Percentiles rank a stretch among this genome's conserved stretches.
These are phyloP conservation scores for Fusarium sp. DNA, from an alignment of 2,329 filamentous ascomycete species.

Conservation along the genomic window DNA sequence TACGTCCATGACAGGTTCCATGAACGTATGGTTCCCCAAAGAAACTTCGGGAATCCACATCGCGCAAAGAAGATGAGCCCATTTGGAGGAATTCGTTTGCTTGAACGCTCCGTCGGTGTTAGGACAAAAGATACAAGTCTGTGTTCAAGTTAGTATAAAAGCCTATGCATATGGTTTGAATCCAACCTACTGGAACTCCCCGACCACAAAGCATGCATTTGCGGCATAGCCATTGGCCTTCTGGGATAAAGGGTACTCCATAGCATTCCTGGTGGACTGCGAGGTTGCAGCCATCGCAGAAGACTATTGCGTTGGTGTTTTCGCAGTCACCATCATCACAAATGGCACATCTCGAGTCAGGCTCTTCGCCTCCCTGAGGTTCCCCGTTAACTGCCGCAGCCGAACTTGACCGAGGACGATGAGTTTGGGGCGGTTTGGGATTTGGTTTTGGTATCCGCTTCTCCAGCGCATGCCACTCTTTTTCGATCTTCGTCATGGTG, in stretches of 20 bases:
- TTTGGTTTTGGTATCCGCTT: constrained; percentile 98
- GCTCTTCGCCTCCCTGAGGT: constrained; percentile 84
- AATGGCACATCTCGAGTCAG: constrained; percentile 96
- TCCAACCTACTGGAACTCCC: constrained; percentile 78
- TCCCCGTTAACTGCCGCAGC: constrained; percentile 97
- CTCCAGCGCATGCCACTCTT: constrained; percentile 96
- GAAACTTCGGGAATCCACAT: constrained; percentile 99
- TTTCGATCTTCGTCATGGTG: constrained; percentile 98
- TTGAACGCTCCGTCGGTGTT: constrained; percentile 99
- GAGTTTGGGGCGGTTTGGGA: constrained; percentile 94
- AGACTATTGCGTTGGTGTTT: constrained; percentile 98
- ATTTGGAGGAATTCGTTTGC: constrained; percentile 95
- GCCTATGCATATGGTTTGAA: not conserved
- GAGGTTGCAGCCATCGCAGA: constrained; percentile 97
- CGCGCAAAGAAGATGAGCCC: constrained; percentile 95
- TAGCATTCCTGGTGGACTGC: constrained; percentile 99
- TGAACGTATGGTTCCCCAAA: constrained; percentile 94
- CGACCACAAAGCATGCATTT: constrained; percentile 96
- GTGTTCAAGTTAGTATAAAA: constrained; percentile 31
- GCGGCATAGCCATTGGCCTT: constrained; percentile 97
- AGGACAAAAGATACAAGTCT: constrained; percentile 98
- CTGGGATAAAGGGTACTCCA: constrained; percentile 97
- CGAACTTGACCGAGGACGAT: constrained; percentile 91
- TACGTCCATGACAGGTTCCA: constrained; percentile 98
- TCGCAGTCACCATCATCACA: constrained; percentile 99